Base-by-base conservation (phyloP, 73 alveolate species). In the Uronychia binucleata region DNA sequence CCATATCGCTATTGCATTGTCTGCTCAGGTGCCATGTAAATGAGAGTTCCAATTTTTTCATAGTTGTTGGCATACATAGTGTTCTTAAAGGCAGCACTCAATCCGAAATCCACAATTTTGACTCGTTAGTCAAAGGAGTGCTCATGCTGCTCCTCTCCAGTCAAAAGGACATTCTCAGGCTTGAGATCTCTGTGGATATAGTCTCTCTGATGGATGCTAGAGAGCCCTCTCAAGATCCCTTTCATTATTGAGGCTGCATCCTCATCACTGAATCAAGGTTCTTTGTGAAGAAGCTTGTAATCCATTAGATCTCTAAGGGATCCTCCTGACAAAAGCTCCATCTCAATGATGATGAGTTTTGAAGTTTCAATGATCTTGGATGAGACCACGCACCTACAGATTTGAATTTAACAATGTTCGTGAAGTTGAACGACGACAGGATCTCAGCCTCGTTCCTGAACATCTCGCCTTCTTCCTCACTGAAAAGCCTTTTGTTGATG, bases 371-470 rank as follows among this genome's bases (percentile, higher is more conserved):
- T 94, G 28, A 93, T 85, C 91, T 85, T 25, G 28, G 46, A 35
- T 26, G 46, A 67, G 33, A 77, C 1, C 1, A 13, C 1, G 11
- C 28, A 13, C 81, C 77, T 85, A 85, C 98, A 83, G 94, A 96
- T 34, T 84, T 67, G 79, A 97, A 97, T 90, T 88, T 96, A 33
- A 97, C 96, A n/a, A 97, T 97, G 79, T 97, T 97, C 5, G 99
- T 98, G 82, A 95, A 98, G 77, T 96, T 89, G 74, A 97, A 87
- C 26, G 35, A 1, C 31, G 29, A 19, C 29, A 88, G 80, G 14
- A 88, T 83, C 29, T 82, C 26, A 13, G 91, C 91, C 57, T 88
- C 94, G 35, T 83, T 79, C 33, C 74, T 75, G 14, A 84, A 33
- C 28, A 84, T 28, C 28, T 58, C 14, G 27, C 34, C 58, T 26